Base-by-base conservation (phyloP, 2,329 filamentous ascomycete genomes). In the Chlorencoelia australis region DNA sequence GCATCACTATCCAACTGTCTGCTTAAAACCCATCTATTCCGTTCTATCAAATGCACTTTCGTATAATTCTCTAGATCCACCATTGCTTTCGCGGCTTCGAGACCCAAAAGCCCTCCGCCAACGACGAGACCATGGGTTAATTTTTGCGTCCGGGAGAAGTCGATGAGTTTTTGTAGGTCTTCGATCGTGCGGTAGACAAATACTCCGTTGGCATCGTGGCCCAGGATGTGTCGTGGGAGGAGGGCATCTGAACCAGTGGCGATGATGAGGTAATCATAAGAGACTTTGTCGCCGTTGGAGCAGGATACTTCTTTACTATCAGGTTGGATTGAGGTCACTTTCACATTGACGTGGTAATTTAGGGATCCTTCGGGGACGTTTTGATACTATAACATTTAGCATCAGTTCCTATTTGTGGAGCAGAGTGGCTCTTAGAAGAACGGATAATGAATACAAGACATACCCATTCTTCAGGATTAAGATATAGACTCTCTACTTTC, bases 61-160 rank as follows among this genome's bases (percentile, higher is more conserved):
- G 70, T 66, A 53, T 82, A 93, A 34, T 77, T 73, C 48, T 82
- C 70, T 7, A 94, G 64, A 53, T 94, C 86, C 65, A 88, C 79
- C 83, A 94, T 87, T 2, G 87, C 87, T 52, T 94, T 91, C 21
- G 85, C 87, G 2, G 87, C 87, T 61, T 94, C 87, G 0, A 95
- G 71, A 1, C 87, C 87, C 0, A 94, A 68, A 16, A 95, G 60
- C 1, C 87, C 87, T 35, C 87, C 87, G 16, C 87, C 87, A 3
- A 94, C 82, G 0, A 91, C 85, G 4, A 77, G 72, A 0, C 82
- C 86, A 2, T 72, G 71, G 2, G 77, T 75, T 4, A 75, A 83
- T 48, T 76, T 81, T 36, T 75, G 73, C 8, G 66, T 64, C 1
- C 73, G 68, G 0, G 84, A 75, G 53, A 82, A 94, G 1, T 68